Evolutionary conservation across 805 yeast genomes (phyloP).

Genomic region (Kodamaea nitidulidarum): DNA sequence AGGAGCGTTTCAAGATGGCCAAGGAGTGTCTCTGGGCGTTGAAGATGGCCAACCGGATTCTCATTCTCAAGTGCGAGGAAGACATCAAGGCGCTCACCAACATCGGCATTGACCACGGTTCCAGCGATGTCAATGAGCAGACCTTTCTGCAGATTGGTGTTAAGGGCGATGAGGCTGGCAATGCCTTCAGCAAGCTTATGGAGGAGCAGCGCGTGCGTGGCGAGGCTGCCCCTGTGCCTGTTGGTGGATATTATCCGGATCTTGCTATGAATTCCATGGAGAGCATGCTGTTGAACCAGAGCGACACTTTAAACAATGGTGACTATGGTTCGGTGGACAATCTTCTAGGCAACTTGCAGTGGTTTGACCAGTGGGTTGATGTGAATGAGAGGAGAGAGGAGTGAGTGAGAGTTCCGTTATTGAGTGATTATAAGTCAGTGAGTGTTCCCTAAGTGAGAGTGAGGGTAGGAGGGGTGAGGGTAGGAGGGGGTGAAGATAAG

Average conservation of each 20-base stretch:
- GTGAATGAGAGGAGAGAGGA: slow-evolving; percentile 18
- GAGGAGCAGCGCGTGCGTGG: slow-evolving; percentile 17
- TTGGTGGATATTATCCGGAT: no score
- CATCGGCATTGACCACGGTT: slow-evolving; percentile 53
- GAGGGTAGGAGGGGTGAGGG: no score
- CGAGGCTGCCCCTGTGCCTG: no score
- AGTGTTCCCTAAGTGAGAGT: no score
- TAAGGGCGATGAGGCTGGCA: slow-evolving; percentile 7
- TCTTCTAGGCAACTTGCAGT: slow-evolving; percentile 43
- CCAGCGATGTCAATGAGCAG: slow-evolving; percentile 46
- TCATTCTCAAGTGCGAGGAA: slow-evolving; percentile 42
- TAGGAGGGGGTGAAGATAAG: no score
- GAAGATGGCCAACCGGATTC: slow-evolving; percentile 50
- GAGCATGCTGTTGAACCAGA: slow-evolving; percentile 1
- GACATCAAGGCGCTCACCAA: slow-evolving; percentile 32
- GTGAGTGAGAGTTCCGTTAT: no score
- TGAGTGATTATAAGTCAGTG: no score
- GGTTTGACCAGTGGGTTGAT: slow-evolving; percentile 55
- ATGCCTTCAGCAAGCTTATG: slow-evolving; percentile 16
- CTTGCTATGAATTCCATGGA: background rate
- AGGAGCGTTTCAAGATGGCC: slow-evolving; percentile 46
- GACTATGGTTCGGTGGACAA: slow-evolving; percentile 21
- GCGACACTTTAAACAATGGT: slow-evolving; percentile 8
- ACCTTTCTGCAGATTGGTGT: slow-evolving; percentile 47
- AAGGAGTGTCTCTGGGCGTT: slow-evolving; percentile 62